phyloP scores from a whole-genome alignment of 2,329 filamentous ascomycete species.

The Dendryphion nanum region DNA sequence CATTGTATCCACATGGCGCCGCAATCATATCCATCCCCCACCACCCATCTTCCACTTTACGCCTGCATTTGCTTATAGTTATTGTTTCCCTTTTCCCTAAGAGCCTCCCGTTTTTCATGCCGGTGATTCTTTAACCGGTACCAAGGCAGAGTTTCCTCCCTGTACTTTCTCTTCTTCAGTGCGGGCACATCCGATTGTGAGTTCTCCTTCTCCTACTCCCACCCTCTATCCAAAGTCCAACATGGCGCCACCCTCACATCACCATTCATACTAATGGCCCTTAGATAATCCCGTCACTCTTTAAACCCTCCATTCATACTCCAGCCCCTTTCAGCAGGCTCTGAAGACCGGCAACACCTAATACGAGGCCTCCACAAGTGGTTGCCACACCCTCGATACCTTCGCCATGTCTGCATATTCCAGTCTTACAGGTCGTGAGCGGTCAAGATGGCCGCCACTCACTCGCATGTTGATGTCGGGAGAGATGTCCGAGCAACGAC shows the following conservation, averaged over 20 bases:
- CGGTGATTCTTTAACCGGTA: slow-evolving; percentile 40
- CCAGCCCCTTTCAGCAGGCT: slow-evolving; percentile 40
- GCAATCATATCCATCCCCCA: slow-evolving; percentile 27
- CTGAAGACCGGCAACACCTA: slow-evolving; percentile 34
- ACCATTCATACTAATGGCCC: slow-evolving; percentile 14
- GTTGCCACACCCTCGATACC: slow-evolving; percentile 6
- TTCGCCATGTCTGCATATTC: slow-evolving; percentile 29
- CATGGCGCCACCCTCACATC: slow-evolving; percentile 7
- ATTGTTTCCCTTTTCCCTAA: slow-evolving; percentile 34
- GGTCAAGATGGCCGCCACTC: slow-evolving; percentile 78
- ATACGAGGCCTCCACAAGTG: slow-evolving; percentile 15
- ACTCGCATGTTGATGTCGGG: slow-evolving; percentile 81
- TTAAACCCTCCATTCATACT: slow-evolving; percentile 21
- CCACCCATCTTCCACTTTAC: slow-evolving; percentile 13
- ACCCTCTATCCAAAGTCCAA: slow-evolving; percentile 6
- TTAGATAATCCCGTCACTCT: slow-evolving; percentile 32
- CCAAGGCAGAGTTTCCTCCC: slow-evolving; percentile 18
- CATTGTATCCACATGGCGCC: slow-evolving; percentile 25
- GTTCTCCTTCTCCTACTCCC: slow-evolving; percentile 9
- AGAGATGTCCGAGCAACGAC: slow-evolving; percentile 73
- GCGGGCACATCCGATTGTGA: slow-evolving; percentile 39
- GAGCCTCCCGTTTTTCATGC: slow-evolving; percentile 37
- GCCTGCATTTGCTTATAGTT: slow-evolving; percentile 37
- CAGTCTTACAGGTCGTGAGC: slow-evolving; percentile 52
- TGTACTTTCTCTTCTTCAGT: slow-evolving; percentile 36